Conservation (phyloP, 345 rosid species). For the Mercurialis annua region DNA sequence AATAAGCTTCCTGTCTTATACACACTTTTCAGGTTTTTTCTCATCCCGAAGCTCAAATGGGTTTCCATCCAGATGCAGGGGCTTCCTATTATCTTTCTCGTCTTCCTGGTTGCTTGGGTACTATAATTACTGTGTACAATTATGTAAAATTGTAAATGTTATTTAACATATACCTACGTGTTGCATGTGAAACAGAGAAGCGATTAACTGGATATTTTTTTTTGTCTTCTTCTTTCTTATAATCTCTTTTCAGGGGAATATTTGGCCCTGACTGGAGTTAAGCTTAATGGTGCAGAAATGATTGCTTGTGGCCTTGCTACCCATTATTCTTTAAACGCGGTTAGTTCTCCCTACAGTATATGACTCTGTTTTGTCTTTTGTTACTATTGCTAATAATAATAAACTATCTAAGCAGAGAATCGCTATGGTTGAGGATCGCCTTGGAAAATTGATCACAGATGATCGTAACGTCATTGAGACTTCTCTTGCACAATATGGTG, state of each 20-base stretch:
- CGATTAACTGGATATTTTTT: not conserved
- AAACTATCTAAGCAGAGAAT: slow-evolving; percentile 55
- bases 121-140: not conserved
- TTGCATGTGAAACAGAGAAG: not conserved
- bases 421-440: slow-evolving; percentile 64
- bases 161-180: not conserved
- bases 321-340: slow-evolving; percentile 66
- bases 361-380: slow-evolving; percentile 14
- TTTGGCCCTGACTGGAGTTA: slow-evolving; percentile 87
- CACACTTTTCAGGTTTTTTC: slow-evolving; percentile 50
- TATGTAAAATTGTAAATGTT: slow-evolving; percentile 3
- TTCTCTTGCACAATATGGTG: slow-evolving; percentile 84
- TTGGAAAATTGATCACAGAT: slow-evolving; percentile 78
- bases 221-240: too few species aligned
- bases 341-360: slow-evolving; percentile 32
- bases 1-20: not conserved
- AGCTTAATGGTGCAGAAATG: slow-evolving; percentile 86
- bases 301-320: slow-evolving; percentile 94
- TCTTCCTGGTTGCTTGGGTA: slow-evolving; percentile 86
- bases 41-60: slow-evolving; percentile 74
- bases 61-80: slow-evolving; percentile 93
- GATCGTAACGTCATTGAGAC: slow-evolving; percentile 66
- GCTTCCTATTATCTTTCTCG: slow-evolving; percentile 86
- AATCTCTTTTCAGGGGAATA: slow-evolving; percentile 70
- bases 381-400: slow-evolving; percentile 11